A percentile compares a stretch with the other conserved stretches of the same genome.
Conservation (phyloP, 352 stramenopile genomes). For the Pythium graminicola region DNA sequence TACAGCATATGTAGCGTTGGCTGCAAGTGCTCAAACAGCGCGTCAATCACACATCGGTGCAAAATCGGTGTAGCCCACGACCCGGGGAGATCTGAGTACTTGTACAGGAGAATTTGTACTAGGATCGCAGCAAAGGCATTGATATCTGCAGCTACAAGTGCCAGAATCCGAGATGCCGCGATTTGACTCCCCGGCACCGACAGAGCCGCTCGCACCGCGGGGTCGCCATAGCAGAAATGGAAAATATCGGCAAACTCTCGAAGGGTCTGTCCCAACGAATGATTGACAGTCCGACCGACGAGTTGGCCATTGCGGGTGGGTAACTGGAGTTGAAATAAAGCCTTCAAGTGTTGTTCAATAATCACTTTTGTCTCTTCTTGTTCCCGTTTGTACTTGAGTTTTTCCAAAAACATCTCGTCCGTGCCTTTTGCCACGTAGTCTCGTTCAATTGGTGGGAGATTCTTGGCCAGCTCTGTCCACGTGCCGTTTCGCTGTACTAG, state of each 20-base stretch:
- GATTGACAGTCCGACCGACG: conserved; percentile 34
- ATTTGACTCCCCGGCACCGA: background rate
- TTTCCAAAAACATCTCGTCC: conserved; percentile 54
- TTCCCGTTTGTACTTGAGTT: conserved; percentile 53
- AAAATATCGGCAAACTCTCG: conserved; percentile 51
- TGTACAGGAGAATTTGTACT: conserved; percentile 49
- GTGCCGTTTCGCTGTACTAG: conserved; percentile 9
- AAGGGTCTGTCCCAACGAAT: conserved; percentile 45
- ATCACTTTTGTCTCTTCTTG: conserved; percentile 26
- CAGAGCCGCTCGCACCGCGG: conserved; percentile 15
- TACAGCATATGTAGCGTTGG: conserved; percentile 52
- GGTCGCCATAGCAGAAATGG: conserved; percentile 32
- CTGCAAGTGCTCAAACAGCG: conserved; percentile 59
- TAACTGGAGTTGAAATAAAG: conserved; percentile 29
- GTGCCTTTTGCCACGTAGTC: conserved; percentile 47
- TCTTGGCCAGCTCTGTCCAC: conserved; percentile 38
- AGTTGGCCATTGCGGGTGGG: conserved; percentile 37
- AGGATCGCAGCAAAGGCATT: conserved; percentile 46
- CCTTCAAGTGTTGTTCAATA: conserved; percentile 38
- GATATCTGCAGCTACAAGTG: conserved; percentile 44
- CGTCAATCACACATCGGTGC: conserved; percentile 40
- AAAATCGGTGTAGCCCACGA: conserved; percentile 21
- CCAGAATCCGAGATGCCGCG: conserved; percentile 18
- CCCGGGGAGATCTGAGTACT: conserved; percentile 31
- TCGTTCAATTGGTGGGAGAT: conserved; percentile 35